Conservation (phyloP, 2,329 filamentous ascomycete species). For the Fusarium sambucinum region DNA sequence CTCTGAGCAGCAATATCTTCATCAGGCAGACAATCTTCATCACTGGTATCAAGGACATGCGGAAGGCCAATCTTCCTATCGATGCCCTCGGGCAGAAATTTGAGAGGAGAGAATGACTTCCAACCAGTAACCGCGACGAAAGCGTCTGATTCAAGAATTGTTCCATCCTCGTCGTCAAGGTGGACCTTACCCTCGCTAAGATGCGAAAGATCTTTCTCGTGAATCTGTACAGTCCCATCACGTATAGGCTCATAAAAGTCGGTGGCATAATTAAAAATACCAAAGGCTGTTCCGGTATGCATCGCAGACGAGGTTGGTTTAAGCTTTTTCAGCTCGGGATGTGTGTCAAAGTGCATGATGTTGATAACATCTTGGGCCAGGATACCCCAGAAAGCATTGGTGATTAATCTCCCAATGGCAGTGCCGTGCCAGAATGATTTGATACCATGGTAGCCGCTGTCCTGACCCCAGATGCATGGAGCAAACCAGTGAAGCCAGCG, state of each 20-base stretch:
- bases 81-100: neutral
- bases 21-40: rapidly evolving
- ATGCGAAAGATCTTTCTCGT: constrained; percentile 59
- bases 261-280: constrained; percentile 66
- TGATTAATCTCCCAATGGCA: neutral
- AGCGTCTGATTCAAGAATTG: constrained; percentile 56
- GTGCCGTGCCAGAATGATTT: constrained; percentile 5
- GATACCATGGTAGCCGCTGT: neutral
- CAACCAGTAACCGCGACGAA: constrained; percentile 67
- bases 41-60: rapidly evolving
- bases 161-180: constrained; percentile 55
- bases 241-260: constrained; percentile 64
- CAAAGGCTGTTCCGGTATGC: constrained; percentile 63
- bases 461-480: constrained; percentile 5
- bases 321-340: constrained; percentile 54
- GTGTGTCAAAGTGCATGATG: constrained; percentile 59
- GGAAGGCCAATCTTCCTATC: constrained; percentile 6
- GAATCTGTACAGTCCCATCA: constrained; percentile 59
- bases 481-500: constrained; percentile 16
- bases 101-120: constrained; percentile 47
- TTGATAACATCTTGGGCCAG: constrained; percentile 60
- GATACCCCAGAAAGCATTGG: constrained; percentile 59
- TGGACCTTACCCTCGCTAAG: constrained; percentile 56
- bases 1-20: neutral
- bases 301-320: constrained; percentile 56